phyloP scores from a whole-genome alignment of 2,329 filamentous ascomycete genomes.

The Xylaria digitata region DNA sequence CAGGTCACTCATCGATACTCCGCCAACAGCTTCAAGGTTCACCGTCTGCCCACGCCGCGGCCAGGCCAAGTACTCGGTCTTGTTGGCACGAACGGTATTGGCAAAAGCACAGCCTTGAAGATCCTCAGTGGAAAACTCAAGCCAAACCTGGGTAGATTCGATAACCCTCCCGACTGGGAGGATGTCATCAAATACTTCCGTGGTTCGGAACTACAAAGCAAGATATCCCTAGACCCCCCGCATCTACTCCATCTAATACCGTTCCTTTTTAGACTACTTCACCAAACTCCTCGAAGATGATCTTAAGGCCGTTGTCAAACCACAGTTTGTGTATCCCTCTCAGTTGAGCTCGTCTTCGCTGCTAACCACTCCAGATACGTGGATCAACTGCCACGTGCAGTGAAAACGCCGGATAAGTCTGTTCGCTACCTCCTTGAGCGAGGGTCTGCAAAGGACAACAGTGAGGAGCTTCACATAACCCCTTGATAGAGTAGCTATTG shows the following conservation, averaged over 20 bases:
- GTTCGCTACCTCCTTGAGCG: constrained; percentile 83
- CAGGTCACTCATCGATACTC: constrained; percentile 99
- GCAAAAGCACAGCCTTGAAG: constrained; percentile 99
- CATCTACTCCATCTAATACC: constrained; percentile 36
- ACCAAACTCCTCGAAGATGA: constrained; percentile 98
- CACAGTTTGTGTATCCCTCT: constrained; percentile 64
- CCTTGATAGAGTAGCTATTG: background rate
- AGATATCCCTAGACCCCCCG: constrained; percentile 12
- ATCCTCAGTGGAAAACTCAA: constrained; percentile 98
- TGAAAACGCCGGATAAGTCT: constrained; percentile 82
- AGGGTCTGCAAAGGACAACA: constrained; percentile 79
- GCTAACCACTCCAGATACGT: constrained; percentile 70
- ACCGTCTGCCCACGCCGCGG: constrained; percentile 93
- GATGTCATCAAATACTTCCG: constrained; percentile 99
- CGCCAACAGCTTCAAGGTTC: constrained; percentile 99
- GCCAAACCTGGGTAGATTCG: constrained; percentile 93
- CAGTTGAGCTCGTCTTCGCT: background rate
- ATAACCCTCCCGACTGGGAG: constrained; percentile 99
- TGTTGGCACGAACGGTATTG: constrained; percentile 99
- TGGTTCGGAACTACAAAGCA: constrained; percentile 93
- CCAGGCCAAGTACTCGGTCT: constrained; percentile 95
- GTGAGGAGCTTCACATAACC: constrained; percentile 20
- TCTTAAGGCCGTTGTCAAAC: constrained; percentile 97
- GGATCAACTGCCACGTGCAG: constrained; percentile 94
- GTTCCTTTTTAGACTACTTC: constrained; percentile 80